Conservation (phyloP, 169 alveolate genomes). For the Plasmodium reichenowi region DNA sequence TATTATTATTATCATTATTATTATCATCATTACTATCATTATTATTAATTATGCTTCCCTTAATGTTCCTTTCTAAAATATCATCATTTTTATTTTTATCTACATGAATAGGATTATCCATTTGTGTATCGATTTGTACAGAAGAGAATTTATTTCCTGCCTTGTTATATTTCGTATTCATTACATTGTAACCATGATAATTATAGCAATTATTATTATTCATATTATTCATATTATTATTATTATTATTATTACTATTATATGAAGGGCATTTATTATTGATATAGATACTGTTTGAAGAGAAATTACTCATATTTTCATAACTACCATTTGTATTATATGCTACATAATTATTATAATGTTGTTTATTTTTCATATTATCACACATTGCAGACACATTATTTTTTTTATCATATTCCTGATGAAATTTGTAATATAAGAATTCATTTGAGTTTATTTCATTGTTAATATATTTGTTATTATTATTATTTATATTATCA, state of each 20-base stretch:
- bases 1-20: background rate
- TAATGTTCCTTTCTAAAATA: no score
- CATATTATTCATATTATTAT: background rate
- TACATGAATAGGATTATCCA: no score
- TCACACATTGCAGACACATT: background rate
- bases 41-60: background rate
- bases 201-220: background rate
- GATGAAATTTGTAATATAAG: slow-evolving; percentile 7
- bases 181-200: no score
- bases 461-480: slow-evolving; percentile 4
- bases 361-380: background rate
- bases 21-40: background rate
- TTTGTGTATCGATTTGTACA: no score
- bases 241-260: background rate
- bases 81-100: no score
- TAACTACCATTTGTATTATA: background rate
- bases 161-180: no score
- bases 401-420: slow-evolving; percentile 12
- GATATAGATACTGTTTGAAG: slow-evolving; percentile 1
- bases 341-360: background rate
- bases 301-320: background rate
- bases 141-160: no score
- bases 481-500: slow-evolving; percentile 9
- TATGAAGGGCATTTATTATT: background rate
- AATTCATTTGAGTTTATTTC: slow-evolving; percentile 2